These are phyloP conservation scores for Primulina tabacum DNA, from an alignment of 257 asterid genomes.

Conservation along the genomic window DNA sequence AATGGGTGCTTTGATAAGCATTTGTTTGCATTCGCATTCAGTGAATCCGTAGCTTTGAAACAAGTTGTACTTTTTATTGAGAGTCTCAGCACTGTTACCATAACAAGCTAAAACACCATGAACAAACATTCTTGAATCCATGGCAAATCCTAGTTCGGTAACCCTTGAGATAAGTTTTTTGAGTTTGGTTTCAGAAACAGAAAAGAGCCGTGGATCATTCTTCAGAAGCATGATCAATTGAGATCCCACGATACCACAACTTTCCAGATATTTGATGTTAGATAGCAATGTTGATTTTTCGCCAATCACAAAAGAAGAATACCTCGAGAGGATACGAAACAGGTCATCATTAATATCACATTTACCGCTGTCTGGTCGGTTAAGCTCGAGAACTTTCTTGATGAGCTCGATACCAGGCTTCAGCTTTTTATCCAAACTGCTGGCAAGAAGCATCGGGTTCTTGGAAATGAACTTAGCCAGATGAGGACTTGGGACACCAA, in stretches of 20 bases:
- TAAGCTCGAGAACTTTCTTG: neutral
- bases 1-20: neutral
- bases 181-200: too few relatives aligned
- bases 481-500: neutral
- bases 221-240: constrained; percentile 21
- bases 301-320: neutral
- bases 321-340: constrained; percentile 17
- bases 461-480: neutral
- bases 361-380: neutral
- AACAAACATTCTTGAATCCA: neutral
- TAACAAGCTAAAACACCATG: neutral
- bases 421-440: neutral
- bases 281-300: neutral
- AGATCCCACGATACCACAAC: constrained; percentile 22
- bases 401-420: neutral
- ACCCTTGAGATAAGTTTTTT: too few relatives aligned
- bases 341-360: neutral
- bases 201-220: constrained; percentile 5
- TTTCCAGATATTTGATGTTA: constrained; percentile 11
- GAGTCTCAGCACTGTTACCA: neutral
- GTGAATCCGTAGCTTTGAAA: too few relatives aligned
- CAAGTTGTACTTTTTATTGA: too few relatives aligned
- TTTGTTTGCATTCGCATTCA: too few relatives aligned
- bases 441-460: neutral
- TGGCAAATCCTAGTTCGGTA: too few relatives aligned